Conservation (phyloP, 192 early-diverging fungal genomes). For the Dissophora globulifera region DNA sequence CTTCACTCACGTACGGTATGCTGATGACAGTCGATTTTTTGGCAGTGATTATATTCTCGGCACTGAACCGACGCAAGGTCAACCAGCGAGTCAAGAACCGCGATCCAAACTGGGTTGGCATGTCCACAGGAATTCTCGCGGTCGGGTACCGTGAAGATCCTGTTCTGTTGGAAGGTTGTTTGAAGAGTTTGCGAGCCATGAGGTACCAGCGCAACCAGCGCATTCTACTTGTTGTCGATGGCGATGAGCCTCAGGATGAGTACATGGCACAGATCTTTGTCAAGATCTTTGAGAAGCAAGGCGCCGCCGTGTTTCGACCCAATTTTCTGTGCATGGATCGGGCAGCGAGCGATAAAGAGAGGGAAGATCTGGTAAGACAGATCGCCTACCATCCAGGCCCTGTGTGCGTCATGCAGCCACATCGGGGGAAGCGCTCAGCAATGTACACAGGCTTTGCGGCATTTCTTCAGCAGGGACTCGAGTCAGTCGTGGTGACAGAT, state of each 20-base stretch:
- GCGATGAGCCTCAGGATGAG: constrained; percentile 48
- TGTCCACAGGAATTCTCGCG: constrained; percentile 43
- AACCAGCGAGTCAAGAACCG: constrained; percentile 36
- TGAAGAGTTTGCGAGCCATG: constrained; percentile 46
- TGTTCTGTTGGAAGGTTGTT: constrained; percentile 33
- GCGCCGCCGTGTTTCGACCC: constrained; percentile 28
- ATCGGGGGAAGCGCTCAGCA: constrained; percentile 61
- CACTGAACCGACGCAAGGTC: constrained; percentile 30
- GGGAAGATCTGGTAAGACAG: constrained; percentile 31
- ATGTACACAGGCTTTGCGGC: constrained; percentile 67
- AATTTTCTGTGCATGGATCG: constrained; percentile 44
- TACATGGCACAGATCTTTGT: constrained; percentile 49
- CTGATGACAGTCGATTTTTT: constrained; percentile 45
- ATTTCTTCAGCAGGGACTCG: constrained; percentile 52
- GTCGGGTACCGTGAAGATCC: constrained; percentile 51
- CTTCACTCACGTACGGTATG: constrained; percentile 49
- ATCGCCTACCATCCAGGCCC: constrained; percentile 44
- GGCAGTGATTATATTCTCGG: constrained; percentile 35
- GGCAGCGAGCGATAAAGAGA: constrained; percentile 10
- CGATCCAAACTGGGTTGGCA: constrained; percentile 35
- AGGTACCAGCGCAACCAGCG: constrained; percentile 49
- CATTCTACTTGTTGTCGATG: constrained; percentile 31
- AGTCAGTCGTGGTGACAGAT: constrained; percentile 69
- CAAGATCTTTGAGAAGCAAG: constrained; percentile 35
- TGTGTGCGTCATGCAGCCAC: constrained; percentile 63